Percentiles rank a stretch among this genome's conserved stretches.
Conservation (phyloP, 1,139 yeast genomes). For the Blastobotrys malaysiensis region DNA sequence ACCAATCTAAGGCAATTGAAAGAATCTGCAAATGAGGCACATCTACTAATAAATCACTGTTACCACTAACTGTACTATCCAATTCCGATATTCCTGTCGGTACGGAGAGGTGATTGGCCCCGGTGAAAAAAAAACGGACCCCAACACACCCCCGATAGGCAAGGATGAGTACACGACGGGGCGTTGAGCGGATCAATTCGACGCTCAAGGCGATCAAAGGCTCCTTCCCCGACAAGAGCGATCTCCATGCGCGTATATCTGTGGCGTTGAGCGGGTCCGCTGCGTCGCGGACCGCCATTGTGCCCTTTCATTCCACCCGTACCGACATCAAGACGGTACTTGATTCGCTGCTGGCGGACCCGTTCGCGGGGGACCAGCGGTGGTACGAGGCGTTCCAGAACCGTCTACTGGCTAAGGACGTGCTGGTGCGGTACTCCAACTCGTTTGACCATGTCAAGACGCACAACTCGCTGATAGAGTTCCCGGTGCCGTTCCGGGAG, state of each 20-base stretch:
- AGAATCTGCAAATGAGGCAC: too few relatives aligned
- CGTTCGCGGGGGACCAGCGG: constrained; percentile 31
- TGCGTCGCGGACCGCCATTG: constrained; percentile 24
- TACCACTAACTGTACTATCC: too few relatives aligned
- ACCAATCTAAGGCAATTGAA: too few relatives aligned
- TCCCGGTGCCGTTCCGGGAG: constrained; percentile 31
- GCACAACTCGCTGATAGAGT: constrained; percentile 34
- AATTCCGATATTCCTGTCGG: too few relatives aligned
- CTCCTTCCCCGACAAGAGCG: constrained; percentile 20
- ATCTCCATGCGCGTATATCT: constrained; percentile 23
- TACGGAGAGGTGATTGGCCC: not conserved
- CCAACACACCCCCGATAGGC: not conserved
- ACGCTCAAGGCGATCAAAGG: constrained; percentile 21
- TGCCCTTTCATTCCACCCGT: constrained; percentile 28
- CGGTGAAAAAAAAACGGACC: not conserved
- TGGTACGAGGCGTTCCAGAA: constrained; percentile 30
- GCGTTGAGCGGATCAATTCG: not conserved
- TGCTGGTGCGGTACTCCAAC: constrained; percentile 28
- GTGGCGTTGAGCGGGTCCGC: constrained; percentile 11
- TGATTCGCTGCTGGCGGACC: constrained; percentile 34
- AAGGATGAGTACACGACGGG: not conserved
- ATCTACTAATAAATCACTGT: too few relatives aligned
- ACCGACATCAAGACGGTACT: constrained; percentile 26
- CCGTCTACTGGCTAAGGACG: constrained; percentile 32
- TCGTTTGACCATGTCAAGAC: constrained; percentile 31